phyloP scores from a whole-genome alignment of 768 basidiomycete genomes.

The Chlorophyllum brunneum region DNA sequence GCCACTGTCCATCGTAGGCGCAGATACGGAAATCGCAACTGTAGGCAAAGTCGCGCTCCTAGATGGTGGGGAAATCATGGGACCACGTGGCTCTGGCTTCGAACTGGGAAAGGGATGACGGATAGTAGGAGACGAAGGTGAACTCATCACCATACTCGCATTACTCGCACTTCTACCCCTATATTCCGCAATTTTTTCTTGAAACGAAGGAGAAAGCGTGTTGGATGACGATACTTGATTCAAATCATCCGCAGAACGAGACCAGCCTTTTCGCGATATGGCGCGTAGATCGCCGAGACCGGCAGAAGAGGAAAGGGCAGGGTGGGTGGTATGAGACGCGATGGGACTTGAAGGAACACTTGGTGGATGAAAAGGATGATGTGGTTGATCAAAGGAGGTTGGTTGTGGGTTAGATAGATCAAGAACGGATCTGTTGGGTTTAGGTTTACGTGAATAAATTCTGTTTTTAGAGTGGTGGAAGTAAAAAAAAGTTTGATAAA shows the following conservation, averaged over 20 bases:
- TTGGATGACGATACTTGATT: conserved; percentile 44
- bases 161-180: conserved; percentile 56
- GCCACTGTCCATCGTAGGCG: conserved; percentile 38
- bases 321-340: conserved; percentile 6
- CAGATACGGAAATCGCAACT: conserved; percentile 48
- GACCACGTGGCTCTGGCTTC: conserved; percentile 27
- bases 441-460: neutral
- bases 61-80: conserved; percentile 23
- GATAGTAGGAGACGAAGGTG: conserved; percentile 28
- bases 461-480: neutral
- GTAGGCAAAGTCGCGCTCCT: conserved; percentile 30
- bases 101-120: conserved; percentile 42
- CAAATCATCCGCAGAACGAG: conserved; percentile 76
- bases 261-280: conserved; percentile 74
- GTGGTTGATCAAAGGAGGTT: conserved; percentile 43
- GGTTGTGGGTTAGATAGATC: conserved; percentile 51
- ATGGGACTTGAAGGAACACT: conserved; percentile 37
- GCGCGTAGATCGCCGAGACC: conserved; percentile 62
- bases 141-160: conserved; percentile 39
- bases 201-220: conserved; percentile 42
- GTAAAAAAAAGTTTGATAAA: too few species aligned
- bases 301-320: conserved; percentile 18
- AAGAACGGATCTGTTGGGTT: conserved; percentile 52
- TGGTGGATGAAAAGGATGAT: conserved; percentile 32
- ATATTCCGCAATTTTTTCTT: conserved; percentile 64